Evolutionary conservation across 768 basidiomycete genomes (phyloP), one percentile per base, ranked within the genome.

Genomic region (Lentinula sp.): DNA sequence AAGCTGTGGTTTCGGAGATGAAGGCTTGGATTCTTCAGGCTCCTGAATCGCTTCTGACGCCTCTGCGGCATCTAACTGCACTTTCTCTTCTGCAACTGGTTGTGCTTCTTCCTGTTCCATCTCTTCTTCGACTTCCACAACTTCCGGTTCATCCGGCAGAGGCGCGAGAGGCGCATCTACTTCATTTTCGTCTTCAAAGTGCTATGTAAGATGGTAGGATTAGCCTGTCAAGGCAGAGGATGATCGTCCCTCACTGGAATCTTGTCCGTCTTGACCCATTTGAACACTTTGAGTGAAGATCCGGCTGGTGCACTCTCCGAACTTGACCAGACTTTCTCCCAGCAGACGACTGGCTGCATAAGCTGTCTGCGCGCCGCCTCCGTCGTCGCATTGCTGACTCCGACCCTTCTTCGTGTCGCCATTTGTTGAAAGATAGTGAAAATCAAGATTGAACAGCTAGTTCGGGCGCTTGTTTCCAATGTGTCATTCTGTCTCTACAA

Each of bases 271-370:
- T 86, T 88, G 10, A 88, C 83, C 91, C 91, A 93, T 69, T 86
- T 87, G 67, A 80, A 83, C 23, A 91, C 78, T 67, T 85, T 87
- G 52, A 93, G 73, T 21, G 76, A 80, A 21, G 89, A 81, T 31
- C 81, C 81, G 28, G 83, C 71, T 16, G 82, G 66, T 23, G 82
- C 75, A 58, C 76, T 77, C 61, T 86, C 86, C 39, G 87, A 82
- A 11, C 78, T 71, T 10, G 82, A 77, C 89, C 89, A 90, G 39
- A 79, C 76, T 73, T 87, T 89, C 73, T 93, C 90, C 91, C 91
- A 94, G 64, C 86, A 89, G 31, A 80, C 83, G n/a, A 93, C 91
- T 6, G 91, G 91, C 68, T 90, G 89, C 88, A 93, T 91, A n/a
- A 92, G 78, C 71, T 91, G 88, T 62, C 90, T 82, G 42, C 90